phyloP scores from a whole-genome alignment of 2,329 filamentous ascomycete species.

The Pseudohalonectria lignicola region DNA sequence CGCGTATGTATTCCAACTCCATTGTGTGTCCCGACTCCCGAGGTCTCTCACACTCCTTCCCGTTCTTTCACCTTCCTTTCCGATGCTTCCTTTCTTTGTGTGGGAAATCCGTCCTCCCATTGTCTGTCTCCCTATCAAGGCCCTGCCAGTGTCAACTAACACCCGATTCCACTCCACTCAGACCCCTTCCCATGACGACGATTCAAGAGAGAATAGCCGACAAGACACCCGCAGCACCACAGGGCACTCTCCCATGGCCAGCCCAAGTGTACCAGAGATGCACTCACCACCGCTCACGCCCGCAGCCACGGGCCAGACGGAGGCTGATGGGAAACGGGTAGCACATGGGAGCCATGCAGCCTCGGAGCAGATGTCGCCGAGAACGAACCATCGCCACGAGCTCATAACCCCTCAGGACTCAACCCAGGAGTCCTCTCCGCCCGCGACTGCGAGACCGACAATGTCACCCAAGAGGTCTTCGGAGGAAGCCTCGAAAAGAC shows the following conservation, averaged over 20 bases:
- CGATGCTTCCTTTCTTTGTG: too few species aligned
- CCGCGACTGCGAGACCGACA: slow-evolving; percentile 24
- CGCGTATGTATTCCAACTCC: too few species aligned
- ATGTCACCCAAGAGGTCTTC: slow-evolving; percentile 24
- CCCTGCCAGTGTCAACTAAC: too few species aligned
- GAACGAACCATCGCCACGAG: slow-evolving; percentile 12
- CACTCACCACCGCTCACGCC: slow-evolving; percentile 87
- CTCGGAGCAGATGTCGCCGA: slow-evolving; percentile 7
- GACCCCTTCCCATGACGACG: slow-evolving; percentile 51
- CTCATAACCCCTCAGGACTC: slow-evolving; percentile 60
- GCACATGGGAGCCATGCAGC: slow-evolving; percentile 10
- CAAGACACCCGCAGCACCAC: slow-evolving; percentile 52
- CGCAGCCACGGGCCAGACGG: slow-evolving; percentile 51
- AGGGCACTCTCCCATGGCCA: slow-evolving; percentile 56
- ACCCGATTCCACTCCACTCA: too few species aligned
- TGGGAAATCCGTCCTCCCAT: too few species aligned
- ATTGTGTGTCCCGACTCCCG: too few species aligned
- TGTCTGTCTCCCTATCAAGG: too few species aligned
- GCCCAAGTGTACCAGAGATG: slow-evolving; percentile 58
- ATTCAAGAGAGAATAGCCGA: slow-evolving; percentile 48
- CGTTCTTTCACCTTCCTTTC: not conserved
- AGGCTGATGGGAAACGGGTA: slow-evolving; percentile 19
- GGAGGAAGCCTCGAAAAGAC: slow-evolving; percentile 27
- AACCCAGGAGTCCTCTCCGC: slow-evolving; percentile 37
- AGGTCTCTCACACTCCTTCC: slow-evolving; percentile 12